Conservation (phyloP, 345 rosid species). For the Pistacia vera region DNA sequence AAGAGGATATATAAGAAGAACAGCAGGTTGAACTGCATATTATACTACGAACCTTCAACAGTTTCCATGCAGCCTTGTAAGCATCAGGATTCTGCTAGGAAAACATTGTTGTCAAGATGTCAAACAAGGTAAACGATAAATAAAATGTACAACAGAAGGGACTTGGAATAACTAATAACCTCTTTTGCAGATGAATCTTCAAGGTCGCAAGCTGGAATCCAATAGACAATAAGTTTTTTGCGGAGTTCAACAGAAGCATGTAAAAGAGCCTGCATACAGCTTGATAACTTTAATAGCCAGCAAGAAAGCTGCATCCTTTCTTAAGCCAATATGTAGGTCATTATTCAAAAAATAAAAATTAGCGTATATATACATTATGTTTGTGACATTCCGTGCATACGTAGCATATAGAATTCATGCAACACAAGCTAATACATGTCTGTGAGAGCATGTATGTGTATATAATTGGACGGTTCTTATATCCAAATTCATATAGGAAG, state of each 20-base stretch:
- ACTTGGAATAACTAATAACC: conserved; percentile 40
- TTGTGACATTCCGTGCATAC: neutral
- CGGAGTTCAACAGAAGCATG: conserved; percentile 81
- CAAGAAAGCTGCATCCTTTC: neutral
- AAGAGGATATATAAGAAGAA: neutral
- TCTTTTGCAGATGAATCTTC: conserved; percentile 57
- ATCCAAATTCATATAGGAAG: no score
- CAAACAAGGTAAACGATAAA: conserved; percentile 1
- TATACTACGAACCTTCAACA: conserved; percentile 62
- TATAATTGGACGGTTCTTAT: no score
- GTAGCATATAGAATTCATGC: neutral
- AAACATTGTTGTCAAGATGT: conserved; percentile 24
- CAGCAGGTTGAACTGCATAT: neutral
- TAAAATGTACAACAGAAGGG: conserved; percentile 4
- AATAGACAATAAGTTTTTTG: conserved; percentile 80
- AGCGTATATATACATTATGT: neutral
- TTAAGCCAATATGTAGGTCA: neutral
- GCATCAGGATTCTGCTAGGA: conserved; percentile 74
- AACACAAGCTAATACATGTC: no score
- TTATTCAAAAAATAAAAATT: neutral
- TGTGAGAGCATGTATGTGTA: no score
- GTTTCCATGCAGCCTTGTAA: conserved; percentile 73
- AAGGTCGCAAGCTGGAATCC: conserved; percentile 92
- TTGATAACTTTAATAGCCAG: conserved; percentile 9
- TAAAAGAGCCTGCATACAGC: conserved; percentile 76